Conservation (phyloP, 1,284 basidiomycete genomes). For the Malassezia slooffiae region DNA sequence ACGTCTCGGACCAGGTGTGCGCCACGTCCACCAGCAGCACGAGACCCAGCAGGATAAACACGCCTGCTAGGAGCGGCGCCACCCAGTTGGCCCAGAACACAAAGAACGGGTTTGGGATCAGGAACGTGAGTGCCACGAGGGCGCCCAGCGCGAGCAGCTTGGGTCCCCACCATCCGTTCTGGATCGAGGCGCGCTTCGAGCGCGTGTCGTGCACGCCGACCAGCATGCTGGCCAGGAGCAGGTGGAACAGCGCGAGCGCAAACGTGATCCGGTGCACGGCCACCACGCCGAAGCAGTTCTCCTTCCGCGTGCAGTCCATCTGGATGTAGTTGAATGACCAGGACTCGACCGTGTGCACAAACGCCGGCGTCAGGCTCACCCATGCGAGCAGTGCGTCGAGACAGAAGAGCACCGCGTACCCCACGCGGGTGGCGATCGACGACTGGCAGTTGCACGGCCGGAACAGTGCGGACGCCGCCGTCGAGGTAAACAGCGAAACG, state of each 20-base stretch:
- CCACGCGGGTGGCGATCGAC: slow-evolving; percentile 91
- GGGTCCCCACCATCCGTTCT: slow-evolving; percentile 99
- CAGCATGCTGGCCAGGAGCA: slow-evolving; percentile 65
- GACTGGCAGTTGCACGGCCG: slow-evolving; percentile 99
- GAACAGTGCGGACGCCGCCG: slow-evolving; percentile 89
- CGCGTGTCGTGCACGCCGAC: slow-evolving; percentile 80
- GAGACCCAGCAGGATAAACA: slow-evolving; percentile 88
- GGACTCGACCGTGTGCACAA: slow-evolving; percentile 76
- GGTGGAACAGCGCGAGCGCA: slow-evolving; percentile 78
- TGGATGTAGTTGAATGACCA: slow-evolving; percentile 94
- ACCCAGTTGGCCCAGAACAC: slow-evolving; percentile 93
- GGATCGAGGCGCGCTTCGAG: slow-evolving; percentile 80
- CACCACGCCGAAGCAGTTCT: slow-evolving; percentile 82
- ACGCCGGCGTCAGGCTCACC: slow-evolving; percentile 81
- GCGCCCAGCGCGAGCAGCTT: slow-evolving; percentile 78
- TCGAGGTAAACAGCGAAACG: slow-evolving; percentile 55
- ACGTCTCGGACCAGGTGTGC: slow-evolving; percentile 94
- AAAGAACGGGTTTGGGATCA: slow-evolving; percentile 87
- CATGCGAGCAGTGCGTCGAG: slow-evolving; percentile 93
- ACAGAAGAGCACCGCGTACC: slow-evolving; percentile 90
- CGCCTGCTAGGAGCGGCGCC: slow-evolving; percentile 72
- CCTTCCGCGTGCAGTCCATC: slow-evolving; percentile 85
- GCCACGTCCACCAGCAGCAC: slow-evolving; percentile 97
- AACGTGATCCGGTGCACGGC: slow-evolving; percentile 98
- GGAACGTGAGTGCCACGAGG: slow-evolving; percentile 69